A percentile compares a stretch with the other conserved stretches of the same genome.
phyloP scores from a whole-genome alignment of 2,329 filamentous ascomycete species.

The Seiridium cupressi region DNA sequence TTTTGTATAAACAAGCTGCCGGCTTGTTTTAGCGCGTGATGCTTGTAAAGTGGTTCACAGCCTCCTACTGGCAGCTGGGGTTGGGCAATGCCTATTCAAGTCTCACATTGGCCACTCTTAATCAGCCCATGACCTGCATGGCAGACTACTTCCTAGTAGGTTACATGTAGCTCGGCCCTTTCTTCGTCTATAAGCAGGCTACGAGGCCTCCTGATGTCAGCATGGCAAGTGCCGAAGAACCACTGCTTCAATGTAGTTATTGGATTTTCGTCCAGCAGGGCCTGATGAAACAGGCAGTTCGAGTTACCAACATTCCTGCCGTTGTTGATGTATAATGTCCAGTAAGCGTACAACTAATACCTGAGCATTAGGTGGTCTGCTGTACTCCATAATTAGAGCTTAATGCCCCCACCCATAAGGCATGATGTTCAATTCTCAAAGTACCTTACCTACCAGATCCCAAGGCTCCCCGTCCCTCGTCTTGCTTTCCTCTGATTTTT shows the following conservation, averaged over 20 bases:
- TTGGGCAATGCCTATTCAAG: background rate
- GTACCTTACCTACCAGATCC: background rate
- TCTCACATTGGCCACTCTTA: background rate
- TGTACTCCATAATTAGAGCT: background rate
- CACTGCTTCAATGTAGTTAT: too few relatives aligned
- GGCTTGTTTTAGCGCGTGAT: slow-evolving; percentile 3
- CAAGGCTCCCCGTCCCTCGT: background rate
- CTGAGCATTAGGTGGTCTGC: background rate
- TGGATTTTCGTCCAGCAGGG: too few relatives aligned
- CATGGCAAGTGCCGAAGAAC: too few relatives aligned
- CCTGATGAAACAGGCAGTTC: too few relatives aligned
- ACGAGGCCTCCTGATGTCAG: too few relatives aligned
- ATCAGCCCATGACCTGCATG: background rate
- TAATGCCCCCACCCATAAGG: slow-evolving; percentile 1
- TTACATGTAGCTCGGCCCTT: background rate
- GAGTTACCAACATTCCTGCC: too few relatives aligned
- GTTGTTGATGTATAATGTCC: too few relatives aligned
- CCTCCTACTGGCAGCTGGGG: background rate
- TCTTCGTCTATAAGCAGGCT: too few relatives aligned
- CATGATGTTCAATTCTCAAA: background rate
- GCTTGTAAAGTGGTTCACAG: slow-evolving; percentile 5
- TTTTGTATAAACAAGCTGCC: background rate
- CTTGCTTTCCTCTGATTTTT: background rate
- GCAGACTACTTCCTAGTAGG: background rate
- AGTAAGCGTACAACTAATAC: background rate